These are phyloP conservation scores for Epichloe hybrida DNA, from an alignment of 2,329 filamentous ascomycete species.

Conservation along the genomic window DNA sequence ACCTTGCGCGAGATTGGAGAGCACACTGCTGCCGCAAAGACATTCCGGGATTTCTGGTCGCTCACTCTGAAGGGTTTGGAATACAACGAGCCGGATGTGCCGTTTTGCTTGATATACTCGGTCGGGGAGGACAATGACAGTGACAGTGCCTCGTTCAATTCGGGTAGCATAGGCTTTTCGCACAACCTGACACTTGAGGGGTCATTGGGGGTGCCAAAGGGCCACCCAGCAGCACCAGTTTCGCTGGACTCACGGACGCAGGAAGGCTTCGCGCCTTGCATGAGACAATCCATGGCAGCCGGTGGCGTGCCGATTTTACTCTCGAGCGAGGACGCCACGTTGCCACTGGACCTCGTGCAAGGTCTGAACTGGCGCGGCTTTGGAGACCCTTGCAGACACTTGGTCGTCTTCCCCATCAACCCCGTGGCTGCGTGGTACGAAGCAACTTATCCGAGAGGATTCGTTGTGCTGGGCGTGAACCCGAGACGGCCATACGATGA, in stretches of 20 bases:
- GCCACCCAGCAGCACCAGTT: slow-evolving; percentile 28
- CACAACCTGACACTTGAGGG: slow-evolving; percentile 42
- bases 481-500: slow-evolving; percentile 59
- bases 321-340: slow-evolving; percentile 33
- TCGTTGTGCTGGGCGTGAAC: slow-evolving; percentile 58
- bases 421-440: slow-evolving; percentile 5
- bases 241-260: slow-evolving; percentile 23
- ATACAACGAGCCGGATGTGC: slow-evolving; percentile 50
- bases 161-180: slow-evolving; percentile 45
- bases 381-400: slow-evolving; percentile 48
- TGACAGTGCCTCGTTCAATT: slow-evolving; percentile 42
- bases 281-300: slow-evolving; percentile 25
- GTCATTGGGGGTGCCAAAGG: slow-evolving; percentile 29
- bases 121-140: slow-evolving; percentile 27
- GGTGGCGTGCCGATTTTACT: slow-evolving; percentile 25
- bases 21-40: slow-evolving; percentile 54
- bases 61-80: slow-evolving; percentile 54
- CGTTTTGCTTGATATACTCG: slow-evolving; percentile 37
- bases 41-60: slow-evolving; percentile 59
- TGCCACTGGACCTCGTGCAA: slow-evolving; percentile 43
- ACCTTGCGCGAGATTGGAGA: slow-evolving; percentile 65
- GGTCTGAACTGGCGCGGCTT: slow-evolving; percentile 51
- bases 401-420: slow-evolving; percentile 54
- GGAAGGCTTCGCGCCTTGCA: slow-evolving; percentile 24
- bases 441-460: slow-evolving; percentile 33